Conservation (phyloP, 371 early-diverging fungal genomes). For the Mortierella sp. region DNA sequence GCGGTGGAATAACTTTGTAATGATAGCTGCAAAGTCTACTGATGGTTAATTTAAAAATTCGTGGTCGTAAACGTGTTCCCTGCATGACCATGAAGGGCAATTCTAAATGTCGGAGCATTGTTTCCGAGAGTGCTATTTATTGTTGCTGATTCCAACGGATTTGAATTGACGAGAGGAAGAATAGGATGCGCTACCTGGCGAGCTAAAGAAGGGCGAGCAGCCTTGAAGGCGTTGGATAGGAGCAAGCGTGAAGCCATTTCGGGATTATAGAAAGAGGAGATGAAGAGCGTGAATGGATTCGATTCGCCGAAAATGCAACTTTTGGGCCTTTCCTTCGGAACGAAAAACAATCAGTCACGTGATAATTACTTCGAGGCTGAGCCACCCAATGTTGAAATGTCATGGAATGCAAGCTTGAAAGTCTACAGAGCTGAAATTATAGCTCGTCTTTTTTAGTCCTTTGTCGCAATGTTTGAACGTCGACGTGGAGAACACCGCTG, state of each 20-base stretch:
- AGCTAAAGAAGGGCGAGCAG: slow-evolving; percentile 46
- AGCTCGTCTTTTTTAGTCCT: slow-evolving; percentile 47
- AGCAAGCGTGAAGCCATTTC: slow-evolving; percentile 38
- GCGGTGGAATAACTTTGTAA: background rate
- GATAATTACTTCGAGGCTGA: background rate
- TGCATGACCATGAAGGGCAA: background rate
- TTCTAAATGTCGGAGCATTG: background rate
- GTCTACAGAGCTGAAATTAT: slow-evolving; percentile 9
- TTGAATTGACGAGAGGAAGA: background rate
- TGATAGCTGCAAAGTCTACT: background rate
- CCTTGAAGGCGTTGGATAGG: slow-evolving; percentile 53
- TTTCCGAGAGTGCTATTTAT: background rate
- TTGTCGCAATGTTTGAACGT: slow-evolving; percentile 42
- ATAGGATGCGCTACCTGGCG: slow-evolving; percentile 45
- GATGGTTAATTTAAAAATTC: background rate
- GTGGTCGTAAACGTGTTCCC: background rate
- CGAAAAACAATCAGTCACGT: slow-evolving; percentile 11
- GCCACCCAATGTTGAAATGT: background rate
- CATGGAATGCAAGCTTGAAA: no score
- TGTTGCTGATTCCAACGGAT: background rate
- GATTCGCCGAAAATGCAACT: slow-evolving; percentile 5
- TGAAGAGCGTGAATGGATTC: slow-evolving; percentile 11
- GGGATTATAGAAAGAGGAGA: slow-evolving; percentile 2
- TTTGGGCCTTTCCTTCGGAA: slow-evolving; percentile 1
- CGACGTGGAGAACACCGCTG: slow-evolving; percentile 47